Evolutionary conservation across 2,329 filamentous ascomycete species (phyloP), one percentile per base, ranked within the genome.

Genomic region (Cladosporium sp.): DNA sequence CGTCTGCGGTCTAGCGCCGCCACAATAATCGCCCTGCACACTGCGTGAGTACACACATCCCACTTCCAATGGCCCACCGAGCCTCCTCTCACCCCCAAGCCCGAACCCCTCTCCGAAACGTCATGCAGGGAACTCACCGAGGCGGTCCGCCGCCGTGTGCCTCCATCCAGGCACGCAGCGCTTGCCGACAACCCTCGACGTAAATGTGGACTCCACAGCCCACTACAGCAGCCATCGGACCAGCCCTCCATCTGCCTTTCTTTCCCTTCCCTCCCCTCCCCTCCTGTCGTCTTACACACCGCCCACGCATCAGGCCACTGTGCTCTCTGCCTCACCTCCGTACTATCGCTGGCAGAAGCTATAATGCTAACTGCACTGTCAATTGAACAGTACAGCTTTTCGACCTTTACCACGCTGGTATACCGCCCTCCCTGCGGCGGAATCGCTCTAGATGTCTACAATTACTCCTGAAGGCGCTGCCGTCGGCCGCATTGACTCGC

Each of bases 401-500:
- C 48, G 44, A 49, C 46, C 33, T 49, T 43, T 34, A 49, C 44
- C 45, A 54, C 46, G 38, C 32, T 54, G 22, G 19, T 54, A 18
- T 54, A 54, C 52, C 43, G 52, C 37, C 52, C 52, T 14, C 52
- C 52, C 18, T 54, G 50, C 45, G 51, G 44, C 37, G 44, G 51
- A 45, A 56, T 49, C 19, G 46, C 44, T 45, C 44, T 54, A 40
- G 28, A 54, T 54, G 52, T 54, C 52, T 48, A 49, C 46, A 49
- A 42, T 45, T 54, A 49, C 46, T 54, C 52, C 31, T 54, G 52
- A 54, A 49, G 45, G 31, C 31, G 33, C 28, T 60, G 49, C 58
- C 28, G n/a, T 50, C 18, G 54, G 58, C 42, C 58, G 61, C 46
- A 57, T 62, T 52, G 66, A 69, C 56, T 66, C 63, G 28, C 66